Conservation (phyloP, 2,329 filamentous ascomycete genomes). For the Sporothrix inflata region DNA sequence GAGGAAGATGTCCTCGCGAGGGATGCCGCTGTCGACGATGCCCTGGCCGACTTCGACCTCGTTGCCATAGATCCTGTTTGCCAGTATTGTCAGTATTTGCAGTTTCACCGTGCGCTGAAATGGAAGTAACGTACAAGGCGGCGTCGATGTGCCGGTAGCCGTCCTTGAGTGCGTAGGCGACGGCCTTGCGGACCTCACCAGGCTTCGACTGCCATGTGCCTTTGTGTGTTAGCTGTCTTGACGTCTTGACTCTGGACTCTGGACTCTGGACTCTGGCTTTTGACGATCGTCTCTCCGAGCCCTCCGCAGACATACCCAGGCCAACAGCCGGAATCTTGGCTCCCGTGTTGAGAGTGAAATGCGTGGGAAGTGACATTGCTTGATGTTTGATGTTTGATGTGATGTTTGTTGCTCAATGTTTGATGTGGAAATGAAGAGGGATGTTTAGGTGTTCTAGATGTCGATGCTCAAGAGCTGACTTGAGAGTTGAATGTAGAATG, state of each 20-base stretch:
- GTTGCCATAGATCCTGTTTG: slow-evolving; percentile 31
- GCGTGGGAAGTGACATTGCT: slow-evolving; percentile 13
- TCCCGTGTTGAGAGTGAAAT: slow-evolving; percentile 52
- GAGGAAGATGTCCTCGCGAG: slow-evolving; percentile 53
- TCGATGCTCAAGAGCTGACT: no score
- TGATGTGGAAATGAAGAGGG: no score
- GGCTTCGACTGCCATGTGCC: slow-evolving; percentile 30
- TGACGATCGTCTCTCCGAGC: no score
- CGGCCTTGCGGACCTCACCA: slow-evolving; percentile 20
- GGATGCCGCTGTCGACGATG: slow-evolving; percentile 49
- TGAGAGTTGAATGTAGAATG: neutral
- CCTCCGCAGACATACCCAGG: slow-evolving; percentile 48
- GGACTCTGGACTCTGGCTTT: no score
- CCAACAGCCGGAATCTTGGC: slow-evolving; percentile 62
- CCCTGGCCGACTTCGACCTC: slow-evolving; percentile 46
- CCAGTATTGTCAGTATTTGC: no score
- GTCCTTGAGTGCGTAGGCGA: slow-evolving; percentile 27
- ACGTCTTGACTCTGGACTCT: no score
- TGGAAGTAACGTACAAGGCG: no score
- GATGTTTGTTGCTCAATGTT: no score
- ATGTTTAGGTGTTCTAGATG: neutral
- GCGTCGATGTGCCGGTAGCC: slow-evolving; percentile 34
- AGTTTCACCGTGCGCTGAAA: no score
- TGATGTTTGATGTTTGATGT: neutral
- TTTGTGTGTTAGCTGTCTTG: slow-evolving; percentile 35